A percentile compares a stretch with the other conserved stretches of the same genome.
phyloP scores from a whole-genome alignment of 768 basidiomycete genomes.

The Boletus pseudopeckii region DNA sequence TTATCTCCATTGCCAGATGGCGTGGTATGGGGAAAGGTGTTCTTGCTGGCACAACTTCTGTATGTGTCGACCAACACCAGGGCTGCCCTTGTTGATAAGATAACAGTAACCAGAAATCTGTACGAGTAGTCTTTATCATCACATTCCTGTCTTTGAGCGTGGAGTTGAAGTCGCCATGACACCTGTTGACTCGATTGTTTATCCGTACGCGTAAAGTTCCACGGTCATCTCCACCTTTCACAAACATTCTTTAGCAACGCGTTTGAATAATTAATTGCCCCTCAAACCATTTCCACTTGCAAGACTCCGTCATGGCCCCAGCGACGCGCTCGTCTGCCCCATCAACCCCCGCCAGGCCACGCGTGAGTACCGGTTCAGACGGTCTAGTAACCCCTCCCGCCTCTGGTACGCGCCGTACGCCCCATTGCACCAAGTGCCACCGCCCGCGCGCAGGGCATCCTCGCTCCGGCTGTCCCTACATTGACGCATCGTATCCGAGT shows the following conservation, averaged over 20 bases:
- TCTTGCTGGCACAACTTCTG: not conserved
- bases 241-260: not conserved
- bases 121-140: not conserved
- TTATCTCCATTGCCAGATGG: not conserved
- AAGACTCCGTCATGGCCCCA: conserved; percentile 21
- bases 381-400: conserved; percentile 28
- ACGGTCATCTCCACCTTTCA: not conserved
- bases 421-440: conserved; percentile 53
- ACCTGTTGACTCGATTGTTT: not conserved
- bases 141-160: not conserved
- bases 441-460: conserved; percentile 58
- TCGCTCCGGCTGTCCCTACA: conserved; percentile 56
- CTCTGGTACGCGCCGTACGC: conserved; percentile 47
- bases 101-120: not conserved
- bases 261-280: not conserved
- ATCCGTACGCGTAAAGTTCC: not conserved
- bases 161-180: not conserved
- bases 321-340: conserved; percentile 29
- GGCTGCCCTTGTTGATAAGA: not conserved
- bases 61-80: too few species aligned
- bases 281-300: not conserved
- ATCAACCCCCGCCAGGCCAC: conserved; percentile 27
- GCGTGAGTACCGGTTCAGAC: conserved; percentile 8
- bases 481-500: conserved; percentile 26
- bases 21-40: not conserved